Base-by-base conservation (phyloP, 257 asterid species). In the Solanum virginianum region DNA sequence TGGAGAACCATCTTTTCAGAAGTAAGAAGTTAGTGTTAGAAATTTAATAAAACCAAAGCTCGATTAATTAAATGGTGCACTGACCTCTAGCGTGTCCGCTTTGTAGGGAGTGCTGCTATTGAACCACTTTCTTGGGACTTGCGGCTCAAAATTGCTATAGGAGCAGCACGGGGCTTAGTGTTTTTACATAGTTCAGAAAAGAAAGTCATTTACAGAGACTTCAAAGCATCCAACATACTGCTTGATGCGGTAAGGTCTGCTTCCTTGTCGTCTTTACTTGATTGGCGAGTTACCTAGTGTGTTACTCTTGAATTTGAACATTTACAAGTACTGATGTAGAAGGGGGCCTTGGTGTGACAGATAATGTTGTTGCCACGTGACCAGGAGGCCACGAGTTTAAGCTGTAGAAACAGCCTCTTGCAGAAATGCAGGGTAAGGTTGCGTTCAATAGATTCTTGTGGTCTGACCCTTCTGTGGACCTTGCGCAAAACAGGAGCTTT, bases 1-100 rank as follows among this genome's bases (percentile, higher is more conserved):
- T 91, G 90, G 92, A 89, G 39, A 89, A 89, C 89, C 92, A 91
- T 87, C 92, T 91, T 22, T 91, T 89, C 85, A 81, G 90, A 86
- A 86, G 93, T 91, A 91, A 89, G 92, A 74, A 47, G 75, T 51
- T 41, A 2, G 65, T 29, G 20, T 60, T 24, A 22, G 80, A 45
- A 26, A 83, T 69, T 69, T 22, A 53, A n/a, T 24, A 11, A 29
- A 41, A 45, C 10, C 16, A 43, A 8, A 83, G 65, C 68, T 56
- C 8, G 20, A 5, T 53, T 36, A 72, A 26, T 53, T 59, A 51
- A 80, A 41, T 24, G 65, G 7, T 82, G 47, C 7, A 24, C 24
- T 87, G 16, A 90, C 49, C 20, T 53, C 7, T 15, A 29, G 0
- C 4, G 13, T 69, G 57, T 75, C 75, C 59, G 83, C 55, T 85